phyloP scores from a whole-genome alignment of 768 basidiomycete species.

The Amanita jacksonii region DNA sequence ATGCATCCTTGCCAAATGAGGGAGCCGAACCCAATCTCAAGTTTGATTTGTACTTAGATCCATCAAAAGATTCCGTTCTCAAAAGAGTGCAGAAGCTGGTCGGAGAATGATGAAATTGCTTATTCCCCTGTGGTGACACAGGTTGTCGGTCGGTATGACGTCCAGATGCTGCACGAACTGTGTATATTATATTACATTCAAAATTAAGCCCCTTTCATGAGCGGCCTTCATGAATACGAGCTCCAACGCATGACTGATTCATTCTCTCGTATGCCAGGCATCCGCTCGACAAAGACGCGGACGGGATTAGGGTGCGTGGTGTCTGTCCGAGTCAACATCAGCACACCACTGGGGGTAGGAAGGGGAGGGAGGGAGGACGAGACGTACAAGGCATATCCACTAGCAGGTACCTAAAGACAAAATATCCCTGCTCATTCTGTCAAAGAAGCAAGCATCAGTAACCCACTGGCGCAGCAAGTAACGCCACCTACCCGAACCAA shows the following conservation, averaged over 20 bases:
- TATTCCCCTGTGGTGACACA: too few relatives aligned
- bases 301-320: conserved; percentile 52
- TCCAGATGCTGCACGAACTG: conserved; percentile 11
- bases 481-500: conserved; percentile 57
- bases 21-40: not conserved
- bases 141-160: not conserved
- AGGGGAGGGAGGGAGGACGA: conserved; percentile 7
- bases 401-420: conserved; percentile 67
- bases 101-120: conserved; percentile 44
- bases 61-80: conserved; percentile 89
- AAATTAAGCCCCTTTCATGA: too few relatives aligned
- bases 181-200: conserved; percentile 14
- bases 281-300: conserved; percentile 63
- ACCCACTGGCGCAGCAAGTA: too few relatives aligned
- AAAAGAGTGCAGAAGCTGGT: conserved; percentile 96
- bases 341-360: not conserved
- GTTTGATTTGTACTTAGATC: conserved; percentile 43
- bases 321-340: conserved; percentile 26
- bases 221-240: conserved; percentile 24
- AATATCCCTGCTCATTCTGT: conserved; percentile 70
- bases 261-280: conserved; percentile 56
- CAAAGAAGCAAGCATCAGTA: too few relatives aligned
- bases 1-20: conserved; percentile 16
- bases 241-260: conserved; percentile 67
- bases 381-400: conserved; percentile 72